These are phyloP conservation scores for Leccinum idahoense DNA, from an alignment of 1,284 basidiomycete genomes.

Conservation along the genomic window DNA sequence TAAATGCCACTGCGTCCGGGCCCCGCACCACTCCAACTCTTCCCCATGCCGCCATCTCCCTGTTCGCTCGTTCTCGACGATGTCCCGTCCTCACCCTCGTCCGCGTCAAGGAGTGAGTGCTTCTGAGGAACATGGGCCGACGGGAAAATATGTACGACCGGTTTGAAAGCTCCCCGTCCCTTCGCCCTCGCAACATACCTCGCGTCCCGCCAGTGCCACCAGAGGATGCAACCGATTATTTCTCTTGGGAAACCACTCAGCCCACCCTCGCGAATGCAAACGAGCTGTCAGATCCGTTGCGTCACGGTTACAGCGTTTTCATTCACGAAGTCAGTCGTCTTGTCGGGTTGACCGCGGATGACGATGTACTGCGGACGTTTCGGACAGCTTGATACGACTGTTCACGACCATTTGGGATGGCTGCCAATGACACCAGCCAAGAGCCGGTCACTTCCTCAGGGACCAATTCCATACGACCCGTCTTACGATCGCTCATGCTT, in stretches of 20 bases:
- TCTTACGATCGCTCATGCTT: conserved; percentile 15
- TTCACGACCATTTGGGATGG: background rate
- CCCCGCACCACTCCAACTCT: background rate
- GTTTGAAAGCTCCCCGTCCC: conserved; percentile 9
- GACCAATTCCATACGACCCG: background rate
- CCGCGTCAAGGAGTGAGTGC: conserved; percentile 14
- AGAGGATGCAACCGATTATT: conserved; percentile 2
- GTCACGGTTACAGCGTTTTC: conserved; percentile 21
- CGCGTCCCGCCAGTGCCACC: background rate
- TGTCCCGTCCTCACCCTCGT: conserved; percentile 19
- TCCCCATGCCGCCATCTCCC: conserved; percentile 8
- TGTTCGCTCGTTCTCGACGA: background rate
- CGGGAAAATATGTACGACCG: conserved; percentile 8
- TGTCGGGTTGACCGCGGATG: conserved; percentile 25
- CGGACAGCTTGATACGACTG: background rate
- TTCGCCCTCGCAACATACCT: background rate
- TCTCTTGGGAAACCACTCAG: conserved; percentile 14
- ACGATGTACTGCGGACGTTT: background rate
- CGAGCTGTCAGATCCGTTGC: conserved; percentile 8
- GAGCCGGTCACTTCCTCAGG: background rate
- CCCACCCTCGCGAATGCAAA: conserved; percentile 1
- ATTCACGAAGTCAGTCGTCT: conserved; percentile 31
- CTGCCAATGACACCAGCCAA: background rate
- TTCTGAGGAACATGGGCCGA: conserved; percentile 10
- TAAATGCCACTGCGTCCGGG: too few relatives aligned